phyloP scores from a whole-genome alignment of 345 rosid genomes.

The Sisymbrium altissimum region DNA sequence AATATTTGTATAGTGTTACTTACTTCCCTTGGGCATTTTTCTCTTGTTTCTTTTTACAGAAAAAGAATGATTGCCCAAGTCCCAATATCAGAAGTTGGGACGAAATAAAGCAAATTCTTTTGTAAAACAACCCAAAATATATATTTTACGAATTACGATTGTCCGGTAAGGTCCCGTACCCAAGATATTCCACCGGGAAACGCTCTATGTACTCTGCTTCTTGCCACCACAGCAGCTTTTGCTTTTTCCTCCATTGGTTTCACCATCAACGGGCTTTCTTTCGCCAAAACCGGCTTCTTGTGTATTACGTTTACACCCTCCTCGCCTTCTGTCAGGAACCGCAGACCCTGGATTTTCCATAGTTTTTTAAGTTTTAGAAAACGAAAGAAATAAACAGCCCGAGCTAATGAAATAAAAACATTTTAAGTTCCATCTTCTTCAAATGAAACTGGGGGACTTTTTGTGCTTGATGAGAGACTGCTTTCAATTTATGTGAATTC shows the following conservation, averaged over 20 bases:
- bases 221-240: slow-evolving; percentile 9
- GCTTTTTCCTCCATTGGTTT: slow-evolving; percentile 23
- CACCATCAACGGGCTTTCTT: slow-evolving; percentile 23
- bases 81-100: slow-evolving; percentile 21
- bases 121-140: not conserved
- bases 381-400: not conserved
- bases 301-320: slow-evolving; percentile 31
- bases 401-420: not conserved
- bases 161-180: slow-evolving; percentile 35
- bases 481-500: not conserved
- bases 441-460: not conserved
- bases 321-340: slow-evolving; percentile 56
- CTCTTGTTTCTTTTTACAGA: not conserved
- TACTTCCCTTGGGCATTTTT: slow-evolving; percentile 1
- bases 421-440: not conserved
- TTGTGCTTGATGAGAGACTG: not conserved
- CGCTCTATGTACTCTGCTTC: slow-evolving; percentile 63
- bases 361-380: slow-evolving; percentile 8
- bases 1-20: not conserved
- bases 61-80: not conserved
- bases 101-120: not conserved
- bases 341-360: slow-evolving; percentile 64
- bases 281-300: slow-evolving; percentile 33
- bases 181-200: slow-evolving; percentile 68
- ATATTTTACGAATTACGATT: not conserved